A percentile compares a stretch with the other conserved stretches of the same genome.
phyloP scores from a whole-genome alignment of 2,329 filamentous ascomycete species.

The Fusarium sp. region DNA sequence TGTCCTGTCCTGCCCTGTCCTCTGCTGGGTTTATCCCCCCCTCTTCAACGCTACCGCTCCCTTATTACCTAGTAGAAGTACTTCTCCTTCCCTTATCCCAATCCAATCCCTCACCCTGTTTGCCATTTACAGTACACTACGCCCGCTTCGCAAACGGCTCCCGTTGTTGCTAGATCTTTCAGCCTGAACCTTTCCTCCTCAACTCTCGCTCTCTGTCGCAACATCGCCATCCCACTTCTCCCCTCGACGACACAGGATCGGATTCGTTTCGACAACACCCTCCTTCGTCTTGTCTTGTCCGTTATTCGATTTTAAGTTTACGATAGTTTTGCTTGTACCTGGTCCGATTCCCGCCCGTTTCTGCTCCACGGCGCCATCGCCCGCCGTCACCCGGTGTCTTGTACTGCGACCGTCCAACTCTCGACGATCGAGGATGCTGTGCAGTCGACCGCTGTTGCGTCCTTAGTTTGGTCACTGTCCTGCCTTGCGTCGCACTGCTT shows the following conservation, averaged over 20 bases:
- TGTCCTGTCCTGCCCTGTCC: slow-evolving; percentile 6
- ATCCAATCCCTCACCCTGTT: slow-evolving; percentile 25
- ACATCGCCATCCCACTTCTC: slow-evolving; percentile 27
- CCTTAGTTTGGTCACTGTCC: slow-evolving; percentile 32
- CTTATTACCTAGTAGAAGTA: no score
- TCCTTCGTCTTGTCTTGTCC: slow-evolving; percentile 13
- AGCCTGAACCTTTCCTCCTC: slow-evolving; percentile 27
- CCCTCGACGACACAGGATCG: slow-evolving; percentile 26
- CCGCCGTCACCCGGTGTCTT: slow-evolving; percentile 28
- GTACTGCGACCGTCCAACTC: slow-evolving; percentile 11
- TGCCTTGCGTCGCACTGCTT: slow-evolving; percentile 8
- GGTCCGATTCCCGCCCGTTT: slow-evolving; percentile 2
- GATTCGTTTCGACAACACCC: slow-evolving; percentile 2
- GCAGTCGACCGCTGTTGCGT: slow-evolving; percentile 27
- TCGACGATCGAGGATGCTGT: slow-evolving; percentile 37
- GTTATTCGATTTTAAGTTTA: not conserved
- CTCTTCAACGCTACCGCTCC: slow-evolving; percentile 8
- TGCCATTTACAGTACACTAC: slow-evolving; percentile 26
- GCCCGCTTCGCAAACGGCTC: slow-evolving; percentile 33
- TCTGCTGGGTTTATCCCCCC: slow-evolving; percentile 24
- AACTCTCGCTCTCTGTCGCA: slow-evolving; percentile 23
- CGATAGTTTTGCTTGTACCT: slow-evolving; percentile 9
- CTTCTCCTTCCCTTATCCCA: slow-evolving; percentile 30
- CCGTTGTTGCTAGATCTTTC: slow-evolving; percentile 11
- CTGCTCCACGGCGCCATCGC: slow-evolving; percentile 18